Evolutionary conservation across 208 protist species (phyloP).

Genomic region (Wallacemonas sp.): DNA sequence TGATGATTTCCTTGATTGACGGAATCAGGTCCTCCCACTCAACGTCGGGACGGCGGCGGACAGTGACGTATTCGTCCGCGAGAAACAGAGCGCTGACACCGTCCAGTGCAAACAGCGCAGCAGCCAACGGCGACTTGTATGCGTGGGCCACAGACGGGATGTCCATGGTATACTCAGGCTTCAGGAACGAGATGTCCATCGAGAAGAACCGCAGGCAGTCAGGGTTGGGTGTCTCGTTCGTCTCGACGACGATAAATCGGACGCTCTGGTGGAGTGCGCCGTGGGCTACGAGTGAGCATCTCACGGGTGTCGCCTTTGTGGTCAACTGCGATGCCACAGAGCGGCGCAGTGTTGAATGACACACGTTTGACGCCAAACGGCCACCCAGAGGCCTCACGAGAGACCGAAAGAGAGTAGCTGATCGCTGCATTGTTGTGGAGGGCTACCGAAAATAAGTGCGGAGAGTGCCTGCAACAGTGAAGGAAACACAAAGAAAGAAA

Average conservation of each 20-base stretch:
- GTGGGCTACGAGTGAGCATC: neutral
- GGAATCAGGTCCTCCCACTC: constrained; percentile 63
- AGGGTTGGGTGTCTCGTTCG: constrained; percentile 83
- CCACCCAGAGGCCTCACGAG: too few relatives aligned
- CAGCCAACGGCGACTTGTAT: constrained; percentile 76
- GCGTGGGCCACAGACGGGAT: constrained; percentile 61
- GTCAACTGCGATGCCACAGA: neutral
- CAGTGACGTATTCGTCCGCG: constrained; percentile 85
- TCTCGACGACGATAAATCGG: constrained; percentile 68
- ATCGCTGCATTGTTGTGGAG: too few relatives aligned
- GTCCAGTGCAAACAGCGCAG: constrained; percentile 61
- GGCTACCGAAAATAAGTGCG: too few relatives aligned
- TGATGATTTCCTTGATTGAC: constrained; percentile 61
- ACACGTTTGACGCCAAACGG: too few relatives aligned
- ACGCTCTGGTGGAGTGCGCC: neutral
- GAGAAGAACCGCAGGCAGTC: constrained; percentile 87
- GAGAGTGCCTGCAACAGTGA: too few relatives aligned
- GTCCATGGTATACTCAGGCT: constrained; percentile 76
- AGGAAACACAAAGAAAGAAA: too few relatives aligned
- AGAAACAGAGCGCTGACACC: constrained; percentile 75
- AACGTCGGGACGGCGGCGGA: constrained; percentile 47
- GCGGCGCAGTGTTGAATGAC: too few relatives aligned
- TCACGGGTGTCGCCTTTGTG: neutral
- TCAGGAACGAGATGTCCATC: constrained; percentile 85
- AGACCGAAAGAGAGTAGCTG: too few relatives aligned